Conservation (phyloP, 768 basidiomycete species). For the Sistotremastrum niveocremeum region DNA sequence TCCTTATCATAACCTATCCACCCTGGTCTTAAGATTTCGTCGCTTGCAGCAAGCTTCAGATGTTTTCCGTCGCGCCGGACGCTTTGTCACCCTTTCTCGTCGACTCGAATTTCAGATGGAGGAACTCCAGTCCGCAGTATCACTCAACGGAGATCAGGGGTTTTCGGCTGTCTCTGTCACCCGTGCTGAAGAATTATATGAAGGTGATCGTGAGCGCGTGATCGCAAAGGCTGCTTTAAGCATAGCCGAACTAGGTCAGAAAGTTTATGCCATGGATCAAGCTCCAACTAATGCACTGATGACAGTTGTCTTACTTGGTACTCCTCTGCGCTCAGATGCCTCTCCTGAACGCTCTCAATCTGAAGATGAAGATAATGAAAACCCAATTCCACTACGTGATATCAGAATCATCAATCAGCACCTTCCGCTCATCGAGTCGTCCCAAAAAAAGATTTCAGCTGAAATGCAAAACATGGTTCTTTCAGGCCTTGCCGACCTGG, state of each 20-base stretch:
- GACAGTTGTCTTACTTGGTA: constrained; percentile 41
- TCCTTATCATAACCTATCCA: constrained; percentile 66
- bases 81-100: constrained; percentile 74
- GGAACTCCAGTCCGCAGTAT: constrained; percentile 34
- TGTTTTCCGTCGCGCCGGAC: constrained; percentile 65
- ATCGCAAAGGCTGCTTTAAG: constrained; percentile 92
- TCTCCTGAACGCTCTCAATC: constrained; percentile 9
- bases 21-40: constrained; percentile 57
- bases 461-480: constrained; percentile 92
- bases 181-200: constrained; percentile 25
- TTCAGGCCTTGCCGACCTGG: constrained; percentile 61
- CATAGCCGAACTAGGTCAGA: constrained; percentile 78
- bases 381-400: constrained; percentile 48
- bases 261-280: background rate
- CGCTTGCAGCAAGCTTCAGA: constrained; percentile 77
- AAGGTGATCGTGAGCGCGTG: constrained; percentile 74
- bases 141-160: constrained; percentile 11
- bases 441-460: constrained; percentile 52
- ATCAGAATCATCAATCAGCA: constrained; percentile 60
- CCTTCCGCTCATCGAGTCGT: constrained; percentile 56
- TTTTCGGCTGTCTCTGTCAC: constrained; percentile 9
- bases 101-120: constrained; percentile 78
- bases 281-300: background rate
- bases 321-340: background rate
- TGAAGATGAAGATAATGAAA: constrained; percentile 9